These are phyloP conservation scores for Piper longum DNA, from an alignment of 164 flowering plant genomes.

Conservation along the genomic window DNA sequence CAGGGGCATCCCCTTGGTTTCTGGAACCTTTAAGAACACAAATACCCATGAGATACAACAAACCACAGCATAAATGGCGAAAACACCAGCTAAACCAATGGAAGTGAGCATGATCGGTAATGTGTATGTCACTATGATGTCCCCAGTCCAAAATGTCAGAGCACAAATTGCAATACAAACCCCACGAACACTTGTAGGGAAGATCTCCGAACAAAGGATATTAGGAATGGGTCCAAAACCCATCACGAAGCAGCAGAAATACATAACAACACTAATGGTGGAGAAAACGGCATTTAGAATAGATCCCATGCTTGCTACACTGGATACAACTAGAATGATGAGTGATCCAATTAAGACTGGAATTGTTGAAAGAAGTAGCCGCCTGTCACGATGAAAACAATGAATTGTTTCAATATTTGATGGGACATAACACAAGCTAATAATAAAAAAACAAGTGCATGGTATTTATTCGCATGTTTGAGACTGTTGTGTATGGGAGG, in stretches of 20 bases:
- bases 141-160: slow-evolving; percentile 65
- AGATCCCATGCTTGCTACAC: slow-evolving; percentile 25
- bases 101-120: slow-evolving; percentile 70
- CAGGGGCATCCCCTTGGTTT: slow-evolving; percentile 96
- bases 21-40: slow-evolving; percentile 82
- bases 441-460: background rate
- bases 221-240: slow-evolving; percentile 90
- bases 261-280: slow-evolving; percentile 54
- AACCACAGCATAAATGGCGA: slow-evolving; percentile 61
- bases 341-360: slow-evolving; percentile 59
- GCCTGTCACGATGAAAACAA: slow-evolving; percentile 28
- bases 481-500: background rate
- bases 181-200: slow-evolving; percentile 90
- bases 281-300: slow-evolving; percentile 55
- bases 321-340: slow-evolving; percentile 43
- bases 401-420: background rate
- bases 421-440: background rate
- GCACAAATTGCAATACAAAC: slow-evolving; percentile 91
- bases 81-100: slow-evolving; percentile 80
- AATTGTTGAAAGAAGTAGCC: slow-evolving; percentile 56
- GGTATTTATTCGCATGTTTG: too few relatives aligned
- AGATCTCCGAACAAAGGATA: slow-evolving; percentile 87
- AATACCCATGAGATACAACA: slow-evolving; percentile 69
- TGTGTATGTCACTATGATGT: slow-evolving; percentile 80
- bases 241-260: slow-evolving; percentile 83